Base-by-base conservation (phyloP, 352 stramenopile species). In the Phytophthora macrochlamydospora region DNA sequence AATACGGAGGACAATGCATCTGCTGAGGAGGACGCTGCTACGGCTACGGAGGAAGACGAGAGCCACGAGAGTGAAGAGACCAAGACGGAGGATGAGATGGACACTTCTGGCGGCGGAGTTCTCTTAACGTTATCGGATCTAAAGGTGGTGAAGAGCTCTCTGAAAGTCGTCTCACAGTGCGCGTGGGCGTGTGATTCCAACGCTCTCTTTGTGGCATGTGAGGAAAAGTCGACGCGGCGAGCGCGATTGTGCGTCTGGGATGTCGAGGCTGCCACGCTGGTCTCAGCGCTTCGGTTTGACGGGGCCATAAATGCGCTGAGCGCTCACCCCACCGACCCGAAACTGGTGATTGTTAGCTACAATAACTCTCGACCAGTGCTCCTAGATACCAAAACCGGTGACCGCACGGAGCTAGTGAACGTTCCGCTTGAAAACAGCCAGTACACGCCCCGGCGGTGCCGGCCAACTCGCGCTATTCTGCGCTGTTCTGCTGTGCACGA, bases 191-290 rank as follows among this genome's bases (percentile, higher is more conserved):
- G 81, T 31, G 73, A 93, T 50, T 86, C 79, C 28, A 68, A 67
- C 2, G 77, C 71, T 52, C 45, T 93, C 6, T 90, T 90, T 59
- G 81, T 81, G 0, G 83, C 76, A 2, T 93, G 85, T 56, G 85
- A 93, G 49, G 84, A 91, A 53, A 90, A 90, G 50, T 72, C 67
- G 44, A 91, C 71, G 11, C 73, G 81, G 7, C 71, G 75, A 28
- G 82, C 79, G 14, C 69, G 79, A 4, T 59, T 93, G 3, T 91
- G 80, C 38, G 78, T 93, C 7, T 93, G 85, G 85, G 79, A 93
- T 38, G 83, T 87, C 7, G 67, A 81, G 12, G 74, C 76, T 4
- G 79, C 82, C 32, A 85, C 70, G 44, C 75, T 93, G 13, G 68
- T 90, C 0, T 76, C 78, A 8, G 81, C 79, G 7, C 87, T 89